Conservation (phyloP, 2,329 filamentous ascomycete genomes). For the Diaporthe citrichinensis region DNA sequence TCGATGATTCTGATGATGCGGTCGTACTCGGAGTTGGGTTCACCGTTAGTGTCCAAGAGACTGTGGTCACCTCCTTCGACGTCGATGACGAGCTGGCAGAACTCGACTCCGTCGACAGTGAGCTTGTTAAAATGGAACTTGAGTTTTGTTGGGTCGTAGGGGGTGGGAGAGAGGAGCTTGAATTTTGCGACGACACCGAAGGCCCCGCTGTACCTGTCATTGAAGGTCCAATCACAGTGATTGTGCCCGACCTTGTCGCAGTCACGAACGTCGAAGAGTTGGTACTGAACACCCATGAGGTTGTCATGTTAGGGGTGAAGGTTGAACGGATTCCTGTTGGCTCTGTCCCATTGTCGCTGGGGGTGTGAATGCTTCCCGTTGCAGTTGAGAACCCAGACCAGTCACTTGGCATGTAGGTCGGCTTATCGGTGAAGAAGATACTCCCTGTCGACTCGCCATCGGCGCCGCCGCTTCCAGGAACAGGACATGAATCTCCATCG, state of each 20-base stretch:
- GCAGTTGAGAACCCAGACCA: slow-evolving; percentile 18
- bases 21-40: not conserved
- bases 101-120: not conserved
- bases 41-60: slow-evolving; percentile 3
- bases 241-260: not conserved
- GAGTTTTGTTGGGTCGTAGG: not conserved
- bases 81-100: not conserved
- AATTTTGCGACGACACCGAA: not conserved
- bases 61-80: not conserved
- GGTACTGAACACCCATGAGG: not conserved
- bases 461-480: slow-evolving; percentile 15
- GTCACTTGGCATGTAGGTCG: slow-evolving; percentile 25
- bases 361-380: slow-evolving; percentile 6
- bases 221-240: not conserved
- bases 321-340: not conserved
- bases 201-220: not conserved
- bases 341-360: not conserved
- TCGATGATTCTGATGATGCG: not conserved
- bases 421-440: slow-evolving; percentile 9
- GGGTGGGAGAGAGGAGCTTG: not conserved
- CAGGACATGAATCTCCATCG: slow-evolving; percentile 19
- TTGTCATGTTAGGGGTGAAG: not conserved
- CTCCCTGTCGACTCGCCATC: slow-evolving; percentile 10
- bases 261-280: slow-evolving; percentile 8
- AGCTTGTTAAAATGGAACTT: not conserved